Evolutionary conservation across 2,329 filamentous ascomycete genomes (phyloP).

Genomic region (Aspergillus ochraceoroseus): DNA sequence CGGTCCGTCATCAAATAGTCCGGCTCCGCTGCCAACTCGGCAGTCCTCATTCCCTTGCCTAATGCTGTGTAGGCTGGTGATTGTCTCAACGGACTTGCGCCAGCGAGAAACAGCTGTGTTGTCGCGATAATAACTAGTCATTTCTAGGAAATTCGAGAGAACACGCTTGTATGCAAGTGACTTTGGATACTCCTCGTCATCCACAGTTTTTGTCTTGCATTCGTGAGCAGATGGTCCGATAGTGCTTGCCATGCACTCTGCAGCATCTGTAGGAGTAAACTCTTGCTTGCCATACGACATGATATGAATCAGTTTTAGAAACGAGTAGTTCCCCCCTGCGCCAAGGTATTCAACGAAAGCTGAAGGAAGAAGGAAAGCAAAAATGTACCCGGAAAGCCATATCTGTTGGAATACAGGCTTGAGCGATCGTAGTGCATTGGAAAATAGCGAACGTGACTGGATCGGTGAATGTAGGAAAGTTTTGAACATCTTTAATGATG

Average conservation of each 20-base stretch:
- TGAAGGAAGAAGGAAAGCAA: constrained; percentile 50
- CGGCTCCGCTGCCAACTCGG: constrained; percentile 37
- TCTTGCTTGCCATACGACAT: constrained; percentile 34
- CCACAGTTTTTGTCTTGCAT: constrained; percentile 32
- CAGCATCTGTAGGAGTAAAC: constrained; percentile 35
- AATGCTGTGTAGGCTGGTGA: constrained; percentile 47
- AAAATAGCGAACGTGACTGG: constrained; percentile 43
- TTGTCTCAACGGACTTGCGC: constrained; percentile 50
- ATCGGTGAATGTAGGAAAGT: constrained; percentile 46
- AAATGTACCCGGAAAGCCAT: constrained; percentile 51
- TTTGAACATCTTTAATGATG: constrained; percentile 49
- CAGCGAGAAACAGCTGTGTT: constrained; percentile 45
- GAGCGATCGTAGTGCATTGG: constrained; percentile 43
- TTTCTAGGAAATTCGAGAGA: constrained; percentile 48
- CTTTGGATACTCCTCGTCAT: constrained; percentile 38
- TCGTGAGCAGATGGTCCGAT: constrained; percentile 50
- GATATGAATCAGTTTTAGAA: constrained; percentile 44
- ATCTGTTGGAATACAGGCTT: constrained; percentile 48
- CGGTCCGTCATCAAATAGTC: constrained; percentile 44
- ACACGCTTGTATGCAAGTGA: constrained; percentile 40
- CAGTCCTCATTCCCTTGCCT: constrained; percentile 29
- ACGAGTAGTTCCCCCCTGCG: constrained; percentile 49
- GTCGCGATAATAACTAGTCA: constrained; percentile 53
- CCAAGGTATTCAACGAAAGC: constrained; percentile 44
- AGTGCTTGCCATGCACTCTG: constrained; percentile 49